phyloP scores from a whole-genome alignment of 1,284 basidiomycete species.

The Boletus albobrunnescens region DNA sequence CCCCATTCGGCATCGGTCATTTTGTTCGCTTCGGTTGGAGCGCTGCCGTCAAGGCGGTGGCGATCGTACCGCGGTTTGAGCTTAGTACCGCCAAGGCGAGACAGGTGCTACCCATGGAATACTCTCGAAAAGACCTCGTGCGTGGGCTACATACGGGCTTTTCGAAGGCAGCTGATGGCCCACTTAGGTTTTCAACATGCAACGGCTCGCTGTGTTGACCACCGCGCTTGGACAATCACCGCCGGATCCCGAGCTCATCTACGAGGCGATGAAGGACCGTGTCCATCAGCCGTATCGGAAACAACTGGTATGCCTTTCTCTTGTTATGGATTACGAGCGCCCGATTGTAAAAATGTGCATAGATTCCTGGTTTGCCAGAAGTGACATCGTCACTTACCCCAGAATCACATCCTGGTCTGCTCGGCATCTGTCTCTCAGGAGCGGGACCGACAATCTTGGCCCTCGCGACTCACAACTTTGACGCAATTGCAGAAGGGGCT shows the following conservation, averaged over 20 bases:
- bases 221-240: constrained; percentile 89
- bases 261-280: constrained; percentile 99
- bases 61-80: constrained; percentile 95
- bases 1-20: constrained; percentile 91
- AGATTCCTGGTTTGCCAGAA: constrained; percentile 94
- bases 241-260: constrained; percentile 91
- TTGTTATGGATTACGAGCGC: background rate
- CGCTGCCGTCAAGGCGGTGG: constrained; percentile 84
- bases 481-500: constrained; percentile 80
- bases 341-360: constrained; percentile 2
- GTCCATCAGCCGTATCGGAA: constrained; percentile 97
- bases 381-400: constrained; percentile 90
- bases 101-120: constrained; percentile 78
- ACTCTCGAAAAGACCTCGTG: constrained; percentile 90
- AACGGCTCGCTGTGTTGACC: constrained; percentile 95
- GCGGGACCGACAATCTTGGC: constrained; percentile 98
- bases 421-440: constrained; percentile 97
- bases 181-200: constrained; percentile 93
- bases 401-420: constrained; percentile 82
- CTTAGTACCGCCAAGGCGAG: constrained; percentile 94
- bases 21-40: constrained; percentile 92
- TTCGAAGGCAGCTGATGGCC: constrained; percentile 4
- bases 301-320: constrained; percentile 56
- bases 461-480: constrained; percentile 84
- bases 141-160: constrained; percentile 32